Evolutionary conservation across 176 grass and related monocot species (phyloP).

Genomic region (Zea mays): DNA sequence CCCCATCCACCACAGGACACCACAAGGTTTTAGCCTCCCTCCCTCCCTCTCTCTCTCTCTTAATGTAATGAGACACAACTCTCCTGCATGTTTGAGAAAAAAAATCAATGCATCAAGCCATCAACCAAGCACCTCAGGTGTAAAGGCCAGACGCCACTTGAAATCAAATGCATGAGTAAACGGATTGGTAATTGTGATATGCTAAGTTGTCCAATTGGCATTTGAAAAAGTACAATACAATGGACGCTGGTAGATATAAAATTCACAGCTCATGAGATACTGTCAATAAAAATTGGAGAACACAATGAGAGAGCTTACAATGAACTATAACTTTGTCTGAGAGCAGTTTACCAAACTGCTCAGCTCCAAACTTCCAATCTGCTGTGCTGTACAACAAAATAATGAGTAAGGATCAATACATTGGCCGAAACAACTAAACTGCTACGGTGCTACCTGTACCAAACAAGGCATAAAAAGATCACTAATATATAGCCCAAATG

Average conservation of each 20-base stretch:
- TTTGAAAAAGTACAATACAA: not conserved
- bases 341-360: constrained; percentile 66
- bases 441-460: not conserved
- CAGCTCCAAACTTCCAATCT: constrained; percentile 84
- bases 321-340: constrained; percentile 81
- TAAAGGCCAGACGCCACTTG: constrained; percentile 7
- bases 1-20: not conserved
- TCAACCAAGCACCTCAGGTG: not conserved
- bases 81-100: not conserved
- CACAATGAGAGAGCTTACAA: constrained; percentile 57
- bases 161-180: not conserved
- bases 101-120: not conserved
- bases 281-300: not conserved
- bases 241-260: not conserved
- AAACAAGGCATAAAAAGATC: not conserved
- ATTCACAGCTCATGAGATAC: not conserved
- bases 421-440: not conserved
- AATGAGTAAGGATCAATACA: constrained; percentile 28
- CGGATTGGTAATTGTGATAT: constrained; percentile 1
- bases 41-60: not conserved
- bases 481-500: not conserved
- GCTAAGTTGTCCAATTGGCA: constrained; percentile 13
- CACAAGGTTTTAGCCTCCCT: not conserved
- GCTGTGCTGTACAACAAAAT: constrained; percentile 54
- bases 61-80: not conserved